Conservation (phyloP, 2,329 filamentous ascomycete species). For the Penicillium sp. region DNA sequence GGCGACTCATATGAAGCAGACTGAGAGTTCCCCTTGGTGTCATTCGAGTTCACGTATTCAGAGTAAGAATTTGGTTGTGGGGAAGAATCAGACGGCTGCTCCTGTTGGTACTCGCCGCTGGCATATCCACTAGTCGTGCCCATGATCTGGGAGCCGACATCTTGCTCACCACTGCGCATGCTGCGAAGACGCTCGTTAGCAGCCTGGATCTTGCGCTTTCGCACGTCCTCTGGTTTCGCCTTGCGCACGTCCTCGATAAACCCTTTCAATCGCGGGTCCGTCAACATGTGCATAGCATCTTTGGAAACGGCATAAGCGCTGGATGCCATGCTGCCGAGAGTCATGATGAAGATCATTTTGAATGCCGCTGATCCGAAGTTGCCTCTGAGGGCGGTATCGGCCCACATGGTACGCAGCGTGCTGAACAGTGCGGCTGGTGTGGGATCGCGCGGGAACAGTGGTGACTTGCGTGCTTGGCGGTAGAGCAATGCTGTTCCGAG, state of each 20-base stretch:
- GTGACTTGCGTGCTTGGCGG: slow-evolving; percentile 10
- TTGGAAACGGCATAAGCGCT: slow-evolving; percentile 11
- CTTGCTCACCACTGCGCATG: slow-evolving; percentile 3
- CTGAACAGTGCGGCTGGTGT: slow-evolving; percentile 7
- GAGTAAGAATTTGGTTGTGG: slow-evolving; percentile 3
- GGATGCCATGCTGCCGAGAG: slow-evolving; percentile 6
- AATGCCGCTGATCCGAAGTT: slow-evolving; percentile 2
- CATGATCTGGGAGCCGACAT: slow-evolving; percentile 2
- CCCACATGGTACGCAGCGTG: slow-evolving; percentile 2
- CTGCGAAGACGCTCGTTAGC: slow-evolving; percentile 5
- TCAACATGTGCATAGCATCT: slow-evolving; percentile 14
- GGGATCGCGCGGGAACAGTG: slow-evolving; percentile 9
- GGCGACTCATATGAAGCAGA: neutral
- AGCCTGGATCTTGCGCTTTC: slow-evolving; percentile 20
- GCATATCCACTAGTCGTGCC: neutral
- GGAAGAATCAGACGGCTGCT: neutral
- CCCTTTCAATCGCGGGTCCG: slow-evolving; percentile 27
- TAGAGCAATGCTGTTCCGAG: slow-evolving; percentile 14
- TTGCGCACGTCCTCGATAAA: slow-evolving; percentile 23
- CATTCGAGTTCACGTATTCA: slow-evolving; percentile 7
- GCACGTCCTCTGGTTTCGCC: slow-evolving; percentile 24
- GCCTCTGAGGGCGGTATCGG: neutral
- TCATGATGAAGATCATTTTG: slow-evolving; percentile 19
- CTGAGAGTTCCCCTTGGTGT: neutral
- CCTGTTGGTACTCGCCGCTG: slow-evolving; percentile 5